Evolutionary conservation across 257 asterid genomes (phyloP).

Genomic region (Ligustrum vulgare): DNA sequence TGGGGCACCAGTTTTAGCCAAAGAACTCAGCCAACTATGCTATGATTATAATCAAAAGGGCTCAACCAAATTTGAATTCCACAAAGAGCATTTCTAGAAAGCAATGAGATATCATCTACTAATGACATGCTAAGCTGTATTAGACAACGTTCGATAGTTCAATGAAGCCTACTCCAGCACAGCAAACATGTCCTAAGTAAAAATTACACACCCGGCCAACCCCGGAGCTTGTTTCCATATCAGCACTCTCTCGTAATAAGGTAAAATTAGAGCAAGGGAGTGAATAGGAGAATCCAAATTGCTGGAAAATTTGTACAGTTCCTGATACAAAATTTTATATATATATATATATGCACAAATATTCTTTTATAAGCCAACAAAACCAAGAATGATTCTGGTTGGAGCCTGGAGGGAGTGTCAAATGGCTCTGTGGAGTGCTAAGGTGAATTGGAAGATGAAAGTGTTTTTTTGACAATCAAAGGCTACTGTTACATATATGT

Average conservation of each 20-base stretch:
- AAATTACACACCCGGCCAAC: not conserved
- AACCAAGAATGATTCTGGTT: not conserved
- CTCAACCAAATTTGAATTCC: conserved; percentile 87
- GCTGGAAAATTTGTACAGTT: conserved; percentile 36
- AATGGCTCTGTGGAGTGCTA: not conserved
- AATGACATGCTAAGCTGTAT: not conserved
- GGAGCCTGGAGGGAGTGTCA: not conserved
- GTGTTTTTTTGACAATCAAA: not conserved
- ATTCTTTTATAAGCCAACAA: conserved; percentile 12
- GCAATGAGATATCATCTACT: not conserved
- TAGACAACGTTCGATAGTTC: not conserved
- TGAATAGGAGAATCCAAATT: conserved; percentile 11
- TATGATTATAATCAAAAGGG: conserved; percentile 88
- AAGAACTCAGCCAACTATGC: conserved; percentile 82
- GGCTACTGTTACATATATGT: not conserved
- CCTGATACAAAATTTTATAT: too few relatives aligned
- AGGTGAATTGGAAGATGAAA: not conserved
- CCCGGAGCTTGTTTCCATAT: not conserved
- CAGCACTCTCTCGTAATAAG: conserved; percentile 17
- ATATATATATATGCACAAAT: conserved; percentile 21
- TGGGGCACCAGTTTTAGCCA: conserved; percentile 89
- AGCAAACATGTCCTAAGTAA: not conserved
- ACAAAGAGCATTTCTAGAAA: conserved; percentile 82
- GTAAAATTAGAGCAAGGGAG: conserved; percentile 5
- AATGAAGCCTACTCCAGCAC: not conserved